Evolutionary conservation across 306 rosid genomes (phyloP).

Genomic region (Acacia melanoxylon): DNA sequence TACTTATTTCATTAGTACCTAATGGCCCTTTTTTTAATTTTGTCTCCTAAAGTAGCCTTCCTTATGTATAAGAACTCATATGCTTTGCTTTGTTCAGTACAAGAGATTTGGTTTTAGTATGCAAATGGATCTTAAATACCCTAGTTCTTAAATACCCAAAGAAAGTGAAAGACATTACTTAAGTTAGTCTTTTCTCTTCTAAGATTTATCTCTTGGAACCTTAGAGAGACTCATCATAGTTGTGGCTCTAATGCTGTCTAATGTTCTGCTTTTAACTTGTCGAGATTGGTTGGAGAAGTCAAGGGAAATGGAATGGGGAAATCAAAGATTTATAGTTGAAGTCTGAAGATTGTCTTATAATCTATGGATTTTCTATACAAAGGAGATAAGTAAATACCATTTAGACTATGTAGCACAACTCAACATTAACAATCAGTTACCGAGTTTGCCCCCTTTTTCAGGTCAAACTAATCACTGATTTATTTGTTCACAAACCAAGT

Average conservation of each 20-base stretch:
- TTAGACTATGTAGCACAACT: background rate
- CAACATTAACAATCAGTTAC: background rate
- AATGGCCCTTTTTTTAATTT: background rate
- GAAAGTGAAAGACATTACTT: background rate
- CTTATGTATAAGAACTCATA: background rate
- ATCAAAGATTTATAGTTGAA: background rate
- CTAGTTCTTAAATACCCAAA: background rate
- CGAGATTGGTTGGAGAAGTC: background rate
- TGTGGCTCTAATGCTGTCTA: background rate
- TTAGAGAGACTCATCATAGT: background rate
- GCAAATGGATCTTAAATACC: background rate
- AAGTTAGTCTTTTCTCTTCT: background rate
- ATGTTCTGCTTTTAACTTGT: background rate
- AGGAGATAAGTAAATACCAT: background rate
- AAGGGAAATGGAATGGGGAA: background rate
- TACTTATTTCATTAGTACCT: background rate
- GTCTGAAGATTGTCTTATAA: background rate
- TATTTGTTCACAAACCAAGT: background rate
- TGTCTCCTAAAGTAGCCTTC: background rate
- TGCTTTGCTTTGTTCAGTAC: background rate
- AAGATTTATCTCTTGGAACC: background rate
- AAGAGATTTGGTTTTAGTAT: background rate
- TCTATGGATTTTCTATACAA: background rate
- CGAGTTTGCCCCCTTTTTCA: background rate
- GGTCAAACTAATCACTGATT: background rate